Evolutionary conservation across 2,329 filamentous ascomycete species (phyloP).

Genomic region (Colletotrichum sp.): DNA sequence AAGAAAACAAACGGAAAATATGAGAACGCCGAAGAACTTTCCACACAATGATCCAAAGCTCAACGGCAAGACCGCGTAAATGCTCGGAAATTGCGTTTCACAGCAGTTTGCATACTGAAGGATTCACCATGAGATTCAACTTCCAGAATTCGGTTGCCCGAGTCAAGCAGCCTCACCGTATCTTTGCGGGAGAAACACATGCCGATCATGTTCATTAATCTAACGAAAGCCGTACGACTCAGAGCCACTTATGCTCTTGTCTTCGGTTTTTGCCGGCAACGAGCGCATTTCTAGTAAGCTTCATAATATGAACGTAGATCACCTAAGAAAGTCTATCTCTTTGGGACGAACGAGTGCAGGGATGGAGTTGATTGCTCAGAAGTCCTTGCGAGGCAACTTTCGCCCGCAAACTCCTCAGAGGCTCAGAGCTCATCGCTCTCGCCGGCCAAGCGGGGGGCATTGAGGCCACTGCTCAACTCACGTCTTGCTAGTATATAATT

Average conservation of each 20-base stretch:
- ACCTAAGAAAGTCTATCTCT: background rate
- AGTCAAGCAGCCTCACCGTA: background rate
- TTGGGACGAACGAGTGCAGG: background rate
- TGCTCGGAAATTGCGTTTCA: background rate
- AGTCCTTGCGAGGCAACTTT: background rate
- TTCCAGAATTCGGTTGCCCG: background rate
- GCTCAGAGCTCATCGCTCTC: background rate
- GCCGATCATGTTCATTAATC: background rate
- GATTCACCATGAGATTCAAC: background rate
- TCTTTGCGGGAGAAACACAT: background rate
- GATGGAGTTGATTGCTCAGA: background rate
- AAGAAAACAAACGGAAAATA: background rate
- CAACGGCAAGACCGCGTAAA: background rate
- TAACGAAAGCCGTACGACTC: background rate
- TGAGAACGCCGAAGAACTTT: background rate
- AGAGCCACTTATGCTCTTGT: background rate
- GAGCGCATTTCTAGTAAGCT: background rate
- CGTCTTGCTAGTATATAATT: background rate
- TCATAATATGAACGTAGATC: background rate
- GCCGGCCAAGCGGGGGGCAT: background rate
- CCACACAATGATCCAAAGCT: background rate
- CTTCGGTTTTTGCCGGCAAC: background rate
- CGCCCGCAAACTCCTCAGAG: background rate
- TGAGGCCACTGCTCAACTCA: background rate
- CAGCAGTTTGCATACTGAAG: rapidly evolving